Base-by-base conservation (phyloP, 2,329 filamentous ascomycete genomes). In the Sporothrix sp. region DNA sequence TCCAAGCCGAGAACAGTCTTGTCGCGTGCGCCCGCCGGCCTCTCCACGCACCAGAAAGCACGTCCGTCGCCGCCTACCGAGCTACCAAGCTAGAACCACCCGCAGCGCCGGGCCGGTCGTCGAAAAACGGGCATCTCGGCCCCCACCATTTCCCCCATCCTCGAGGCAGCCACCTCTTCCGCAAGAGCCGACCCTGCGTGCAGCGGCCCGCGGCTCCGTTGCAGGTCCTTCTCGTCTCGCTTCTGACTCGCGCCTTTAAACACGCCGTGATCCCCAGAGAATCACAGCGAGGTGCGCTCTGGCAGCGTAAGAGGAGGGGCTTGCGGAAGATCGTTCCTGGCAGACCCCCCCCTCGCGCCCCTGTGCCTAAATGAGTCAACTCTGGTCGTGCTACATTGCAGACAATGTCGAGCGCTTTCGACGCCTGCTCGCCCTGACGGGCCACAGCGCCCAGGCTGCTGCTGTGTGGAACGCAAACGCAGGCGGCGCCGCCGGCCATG, bases 301-400 rank as follows among this genome's bases (percentile, higher is more conserved):
- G 44, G 70, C 75, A 79, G 72, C 69, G 72, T 67, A 64, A 65
- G 64, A 67, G 67, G 68, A 63, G 44, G 44, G 46, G 44, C 46
- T 52, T 55, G 53, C 48, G 35, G 49, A 36, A n/a, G 23, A 44
- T 46, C n/a, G 28, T 11, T 40, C 40, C 47, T 43, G 38, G 18
- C 40, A 20, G 28, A n/a, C n/a, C 30, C 30, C 35, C 7, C 20
- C 28, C 14, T 39, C 28, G 18, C 27, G 25, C 32, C 35, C 16
- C 9, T 39, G 25, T 28, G 20, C 53, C 51, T 56, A 50, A 61
- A 67, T 97, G 91, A 97, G 87, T 84, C 85, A 89, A 79, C 82
- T 98, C 68, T 96, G 91, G 91, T 90, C 89, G 78, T 87, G 81
- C 68, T 97, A 91, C 68, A 85, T 94, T 75, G 85, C 96, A 81